Evolutionary conservation across 495 filamentous ascomycete species (phyloP), one percentile per base, ranked within the genome.

Genomic region (Daldinia bambusicola): DNA sequence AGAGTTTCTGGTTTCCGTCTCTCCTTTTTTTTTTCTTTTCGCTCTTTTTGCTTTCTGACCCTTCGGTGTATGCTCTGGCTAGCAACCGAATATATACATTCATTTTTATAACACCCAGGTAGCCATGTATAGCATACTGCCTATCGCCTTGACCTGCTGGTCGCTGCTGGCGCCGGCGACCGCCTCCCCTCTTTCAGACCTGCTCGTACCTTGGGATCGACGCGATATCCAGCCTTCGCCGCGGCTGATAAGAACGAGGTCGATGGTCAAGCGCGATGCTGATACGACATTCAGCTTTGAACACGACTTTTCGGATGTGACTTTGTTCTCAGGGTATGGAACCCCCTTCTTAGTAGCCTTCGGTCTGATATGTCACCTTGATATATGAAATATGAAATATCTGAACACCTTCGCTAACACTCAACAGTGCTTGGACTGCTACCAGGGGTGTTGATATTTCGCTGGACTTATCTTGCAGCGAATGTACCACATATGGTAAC

Each of bases 401-500:
- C 16, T 34, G 16, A 18, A 37, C 16, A 36, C 31, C 18, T 56
- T 20, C 8, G 12, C 53, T 56, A 38, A 56, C 32, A 2, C 4
- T 38, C 8, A 9, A 22, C 14, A 73, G 70, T 41, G 43, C 56
- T 18, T 74, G 67, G 69, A 13, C 18, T 36, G 57, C 45, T 36
- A 26, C 37, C 26, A 41, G 41, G 58, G 30, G 61, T 12, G 57
- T 45, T 38, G 55, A 53, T 31, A 50, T 74, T 57, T 70, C 71
- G 6, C 45, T 74, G 8, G 55, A 57, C 5, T 16, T 74, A 26
- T 32, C 61, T 18, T 77, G 75, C 32, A 55, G 56, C 50, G 72
- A 77, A 1, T 77, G 75, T 57, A 45, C 32, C 9, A 77, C 72
- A 16, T 75, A 16, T 30, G 75, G 75, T 30, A 56, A 43, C 14